Evolutionary conservation across 352 stramenopile genomes (phyloP).

Genomic region (Pythium biforme): DNA sequence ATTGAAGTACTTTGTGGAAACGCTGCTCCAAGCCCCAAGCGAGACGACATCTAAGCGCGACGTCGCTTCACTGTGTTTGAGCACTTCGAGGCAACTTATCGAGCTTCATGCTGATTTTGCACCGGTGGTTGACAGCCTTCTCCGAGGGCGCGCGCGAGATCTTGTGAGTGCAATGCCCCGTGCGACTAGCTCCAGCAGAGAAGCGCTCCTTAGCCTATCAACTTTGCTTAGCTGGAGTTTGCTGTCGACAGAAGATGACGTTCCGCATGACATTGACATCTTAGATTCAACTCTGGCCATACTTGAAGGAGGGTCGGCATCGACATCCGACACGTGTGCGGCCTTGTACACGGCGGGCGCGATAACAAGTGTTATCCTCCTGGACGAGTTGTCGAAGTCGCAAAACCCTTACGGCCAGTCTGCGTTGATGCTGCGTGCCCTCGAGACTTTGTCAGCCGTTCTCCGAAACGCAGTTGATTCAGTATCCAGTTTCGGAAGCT

Average conservation of each 20-base stretch:
- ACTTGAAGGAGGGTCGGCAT: not conserved
- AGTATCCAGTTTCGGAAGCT: conserved; percentile 16
- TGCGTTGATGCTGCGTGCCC: not conserved
- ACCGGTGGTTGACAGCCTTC: not conserved
- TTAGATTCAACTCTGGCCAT: not conserved
- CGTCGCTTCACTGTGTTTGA: conserved; percentile 5
- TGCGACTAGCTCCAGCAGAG: not conserved
- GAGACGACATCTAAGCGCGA: conserved; percentile 11
- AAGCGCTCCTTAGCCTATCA: conserved; percentile 5
- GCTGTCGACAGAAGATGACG: not conserved
- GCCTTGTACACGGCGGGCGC: conserved; percentile 15
- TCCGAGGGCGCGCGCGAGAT: conserved; percentile 1
- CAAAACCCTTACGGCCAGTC: not conserved
- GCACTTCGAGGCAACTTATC: conserved; percentile 14
- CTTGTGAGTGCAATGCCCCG: conserved; percentile 9
- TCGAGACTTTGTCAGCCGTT: not conserved
- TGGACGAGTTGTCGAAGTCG: not conserved
- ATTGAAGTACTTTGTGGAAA: conserved; percentile 51
- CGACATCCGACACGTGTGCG: not conserved
- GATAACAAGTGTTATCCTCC: not conserved
- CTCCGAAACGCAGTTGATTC: not conserved
- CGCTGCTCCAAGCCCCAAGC: conserved; percentile 28
- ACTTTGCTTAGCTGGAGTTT: conserved; percentile 23
- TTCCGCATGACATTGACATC: not conserved
- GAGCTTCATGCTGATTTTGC: conserved; percentile 16